phyloP scores from a whole-genome alignment of 2,329 filamentous ascomycete genomes.

The Aspergillus tubingensis region DNA sequence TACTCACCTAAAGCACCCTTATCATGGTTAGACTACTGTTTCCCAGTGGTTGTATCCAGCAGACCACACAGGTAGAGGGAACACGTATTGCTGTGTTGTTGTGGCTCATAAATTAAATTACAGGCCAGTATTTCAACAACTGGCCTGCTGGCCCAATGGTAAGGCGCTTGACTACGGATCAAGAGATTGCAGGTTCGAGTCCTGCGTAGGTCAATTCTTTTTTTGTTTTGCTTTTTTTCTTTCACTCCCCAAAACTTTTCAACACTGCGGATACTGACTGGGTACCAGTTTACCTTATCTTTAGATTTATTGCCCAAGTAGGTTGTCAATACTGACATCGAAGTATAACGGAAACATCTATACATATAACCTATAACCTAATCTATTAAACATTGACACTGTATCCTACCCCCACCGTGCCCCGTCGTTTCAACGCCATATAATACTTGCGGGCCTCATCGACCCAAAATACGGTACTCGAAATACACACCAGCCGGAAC shows the following conservation, averaged over 20 bases:
- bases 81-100: no score
- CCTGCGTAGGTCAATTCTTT: constrained; percentile 37
- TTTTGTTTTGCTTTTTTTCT: not conserved
- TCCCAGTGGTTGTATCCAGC: no score
- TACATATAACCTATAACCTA: not conserved
- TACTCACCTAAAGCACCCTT: no score
- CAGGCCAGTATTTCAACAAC: not conserved
- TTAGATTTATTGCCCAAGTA: not conserved
- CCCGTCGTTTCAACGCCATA: constrained; percentile 31
- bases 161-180: constrained; percentile 34
- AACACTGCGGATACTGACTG: no score
- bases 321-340: not conserved
- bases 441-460: constrained; percentile 84
- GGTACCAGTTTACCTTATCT: no score
- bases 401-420: constrained; percentile 41
- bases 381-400: constrained; percentile 42
- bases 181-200: constrained; percentile 54
- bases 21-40: no score
- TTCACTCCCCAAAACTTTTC: not conserved
- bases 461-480: constrained; percentile 91
- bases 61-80: no score
- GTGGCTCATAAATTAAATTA: no score
- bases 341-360: not conserved
- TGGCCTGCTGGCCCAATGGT: constrained; percentile 26
- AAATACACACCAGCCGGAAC: constrained; percentile 68